These are phyloP conservation scores for Meira nashicola DNA, from an alignment of 1,284 basidiomycete species.

Conservation along the genomic window DNA sequence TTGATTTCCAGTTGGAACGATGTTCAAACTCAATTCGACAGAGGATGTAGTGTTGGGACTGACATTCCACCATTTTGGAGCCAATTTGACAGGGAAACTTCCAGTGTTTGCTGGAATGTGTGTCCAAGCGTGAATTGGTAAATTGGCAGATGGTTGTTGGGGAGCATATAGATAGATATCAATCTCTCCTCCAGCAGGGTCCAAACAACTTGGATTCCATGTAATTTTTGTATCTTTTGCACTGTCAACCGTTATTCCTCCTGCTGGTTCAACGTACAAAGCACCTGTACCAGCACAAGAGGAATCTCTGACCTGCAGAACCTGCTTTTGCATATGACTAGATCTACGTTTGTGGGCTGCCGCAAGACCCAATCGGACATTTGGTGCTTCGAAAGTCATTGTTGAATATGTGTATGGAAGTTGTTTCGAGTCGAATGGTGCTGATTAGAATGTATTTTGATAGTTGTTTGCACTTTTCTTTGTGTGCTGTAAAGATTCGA, in stretches of 20 bases:
- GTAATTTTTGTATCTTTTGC: slow-evolving; percentile 30
- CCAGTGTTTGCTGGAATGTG: slow-evolving; percentile 29
- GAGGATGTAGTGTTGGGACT: slow-evolving; percentile 14
- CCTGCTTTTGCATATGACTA: too few relatives aligned
- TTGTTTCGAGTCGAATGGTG: too few relatives aligned
- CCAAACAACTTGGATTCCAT: slow-evolving; percentile 40
- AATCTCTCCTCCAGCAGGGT: slow-evolving; percentile 27
- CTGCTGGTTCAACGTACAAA: slow-evolving; percentile 31
- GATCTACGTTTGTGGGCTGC: too few relatives aligned
- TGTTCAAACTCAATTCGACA: slow-evolving; percentile 44
- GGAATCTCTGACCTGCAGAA: background rate
- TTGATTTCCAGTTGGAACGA: slow-evolving; percentile 47
- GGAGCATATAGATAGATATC: slow-evolving; percentile 51
- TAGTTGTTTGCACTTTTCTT: too few relatives aligned
- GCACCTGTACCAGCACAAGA: slow-evolving; percentile 18
- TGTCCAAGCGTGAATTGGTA: slow-evolving; percentile 44
- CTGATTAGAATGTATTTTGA: too few relatives aligned
- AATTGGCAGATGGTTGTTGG: slow-evolving; percentile 21
- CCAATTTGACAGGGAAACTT: slow-evolving; percentile 31
- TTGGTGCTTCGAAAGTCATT: too few relatives aligned
- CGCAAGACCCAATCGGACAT: too few relatives aligned
- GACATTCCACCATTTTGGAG: slow-evolving; percentile 43
- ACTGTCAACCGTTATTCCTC: slow-evolving; percentile 23
- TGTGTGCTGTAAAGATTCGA: too few relatives aligned
- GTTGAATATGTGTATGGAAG: too few relatives aligned